Percentiles rank a stretch among this genome's conserved stretches.
phyloP scores from a whole-genome alignment of 179 eudicot species.

The Silene vulgaris region DNA sequence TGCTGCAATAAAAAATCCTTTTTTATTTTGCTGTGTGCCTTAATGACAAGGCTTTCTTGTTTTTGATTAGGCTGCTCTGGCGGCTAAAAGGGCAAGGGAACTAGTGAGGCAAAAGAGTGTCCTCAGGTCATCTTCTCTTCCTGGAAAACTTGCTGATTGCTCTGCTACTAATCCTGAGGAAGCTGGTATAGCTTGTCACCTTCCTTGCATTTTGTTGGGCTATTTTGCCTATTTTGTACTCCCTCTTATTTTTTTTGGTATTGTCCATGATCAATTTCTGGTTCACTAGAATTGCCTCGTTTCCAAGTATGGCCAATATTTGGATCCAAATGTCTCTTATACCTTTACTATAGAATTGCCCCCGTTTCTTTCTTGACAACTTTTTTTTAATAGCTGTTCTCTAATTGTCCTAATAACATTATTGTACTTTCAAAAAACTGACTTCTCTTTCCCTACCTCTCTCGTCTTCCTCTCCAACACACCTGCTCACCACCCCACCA shows the following conservation, averaged over 20 bases:
- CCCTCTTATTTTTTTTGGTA: not conserved
- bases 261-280: too few relatives aligned
- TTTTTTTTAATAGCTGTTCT: too few relatives aligned
- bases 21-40: slow-evolving; percentile 1
- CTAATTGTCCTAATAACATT: too few relatives aligned
- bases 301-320: too few relatives aligned
- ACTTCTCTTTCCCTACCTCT: too few relatives aligned
- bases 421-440: too few relatives aligned
- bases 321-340: too few relatives aligned
- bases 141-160: slow-evolving; percentile 99
- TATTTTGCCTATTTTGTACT: not conserved
- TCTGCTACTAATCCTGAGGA: slow-evolving; percentile 87
- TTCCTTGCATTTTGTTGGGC: not conserved
- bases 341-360: too few relatives aligned
- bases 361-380: too few relatives aligned
- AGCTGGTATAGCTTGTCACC: slow-evolving; percentile 42
- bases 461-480: too few relatives aligned
- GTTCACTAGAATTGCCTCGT: too few relatives aligned
- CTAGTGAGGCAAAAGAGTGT: slow-evolving; percentile 83
- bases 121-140: slow-evolving; percentile 83
- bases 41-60: not conserved
- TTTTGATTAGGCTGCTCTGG: slow-evolving; percentile 64
- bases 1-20: not conserved
- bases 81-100: slow-evolving; percentile 93
- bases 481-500: too few relatives aligned